phyloP scores from a whole-genome alignment of 805 yeast genomes.

The Tetrapisispora arboricola region DNA sequence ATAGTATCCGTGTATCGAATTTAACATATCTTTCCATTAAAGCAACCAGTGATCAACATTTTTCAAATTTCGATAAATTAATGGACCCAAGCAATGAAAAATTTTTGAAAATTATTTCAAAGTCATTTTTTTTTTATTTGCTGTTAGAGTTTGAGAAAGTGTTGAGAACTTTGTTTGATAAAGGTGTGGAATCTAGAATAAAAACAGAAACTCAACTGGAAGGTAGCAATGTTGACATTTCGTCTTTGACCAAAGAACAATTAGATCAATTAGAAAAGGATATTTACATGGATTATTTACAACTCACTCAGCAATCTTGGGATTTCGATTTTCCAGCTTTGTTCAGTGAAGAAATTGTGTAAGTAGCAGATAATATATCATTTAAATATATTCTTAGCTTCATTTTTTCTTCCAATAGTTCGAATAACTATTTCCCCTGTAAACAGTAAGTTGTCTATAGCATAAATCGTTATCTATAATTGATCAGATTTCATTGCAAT shows the following conservation, averaged over 20 bases:
- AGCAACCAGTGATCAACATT: conserved; percentile 8
- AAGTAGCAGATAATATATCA: background rate
- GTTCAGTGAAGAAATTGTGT: background rate
- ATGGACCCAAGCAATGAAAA: conserved; percentile 6
- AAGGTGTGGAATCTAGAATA: conserved; percentile 14
- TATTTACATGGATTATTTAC: conserved; percentile 13
- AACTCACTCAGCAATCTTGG: conserved; percentile 10
- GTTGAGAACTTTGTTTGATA: conserved; percentile 16
- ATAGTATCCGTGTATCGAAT: background rate
- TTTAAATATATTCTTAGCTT: background rate
- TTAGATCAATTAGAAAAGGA: conserved; percentile 9
- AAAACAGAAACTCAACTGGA: conserved; percentile 11
- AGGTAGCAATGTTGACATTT: conserved; percentile 6
- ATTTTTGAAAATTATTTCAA: conserved; percentile 7
- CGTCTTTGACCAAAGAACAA: conserved; percentile 7
- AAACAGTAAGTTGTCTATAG: too few relatives aligned
- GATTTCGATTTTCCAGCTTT: background rate
- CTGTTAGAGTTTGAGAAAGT: conserved; percentile 17
- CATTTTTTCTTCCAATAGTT: too few relatives aligned
- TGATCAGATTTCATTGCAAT: too few relatives aligned
- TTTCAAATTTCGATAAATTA: conserved; percentile 14
- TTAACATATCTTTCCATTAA: conserved; percentile 7
- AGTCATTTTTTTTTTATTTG: conserved; percentile 13
- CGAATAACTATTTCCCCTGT: too few relatives aligned
- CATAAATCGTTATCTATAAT: too few relatives aligned